Base-by-base conservation (phyloP, 768 basidiomycete genomes). In the Hysterangium stoloniferum region DNA sequence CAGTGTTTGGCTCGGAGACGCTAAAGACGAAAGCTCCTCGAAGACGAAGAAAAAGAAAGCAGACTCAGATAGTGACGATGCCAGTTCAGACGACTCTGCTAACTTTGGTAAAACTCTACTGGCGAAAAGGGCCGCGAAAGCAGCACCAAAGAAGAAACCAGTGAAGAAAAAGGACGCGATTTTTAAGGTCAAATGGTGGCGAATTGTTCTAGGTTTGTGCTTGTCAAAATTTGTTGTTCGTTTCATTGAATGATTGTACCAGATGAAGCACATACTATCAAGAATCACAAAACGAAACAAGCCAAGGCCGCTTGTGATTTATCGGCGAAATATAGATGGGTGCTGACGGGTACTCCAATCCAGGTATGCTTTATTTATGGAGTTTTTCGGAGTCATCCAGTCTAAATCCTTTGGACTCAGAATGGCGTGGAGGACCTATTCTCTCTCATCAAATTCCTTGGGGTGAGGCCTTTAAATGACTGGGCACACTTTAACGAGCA, bases 231-330 rank as follows among this genome's bases (percentile, higher is more conserved):
- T 22, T 42, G 41, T 15, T 19, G 6, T 6, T 22, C 6, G 29
- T 15, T 25, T 35, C 9, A 4, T 6, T 7, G 12, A 24, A 19
- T 24, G 38, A 41, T 41, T 24, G 38, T 37, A 32, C 4, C 29
- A 88, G 93, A 96, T 60, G 92, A 96, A 61, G 93, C 93, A 0
- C 93, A 96, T 62, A 88, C 85, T 58, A 95, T 96, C 71, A 95
- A 94, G 72, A 91, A 93, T 59, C 73, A 79, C 44, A 82, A 74
- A 31, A 87, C 84, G 0, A 86, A 90, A 60, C 78, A 77, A 27
- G 80, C 89, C 4, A 59, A 82, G 32, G 91, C 88, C 0, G 90
- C 89, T 53, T 86, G 80, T 53, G 84, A 73, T 5, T 70, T 95
- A n/a, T 64, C 82, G 41, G 76, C 77, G 12, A 88, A 86, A 59